Evolutionary conservation across 2,329 filamentous ascomycete genomes (phyloP), one percentile per base, ranked within the genome.

Genomic region (Knufia fluminis): DNA sequence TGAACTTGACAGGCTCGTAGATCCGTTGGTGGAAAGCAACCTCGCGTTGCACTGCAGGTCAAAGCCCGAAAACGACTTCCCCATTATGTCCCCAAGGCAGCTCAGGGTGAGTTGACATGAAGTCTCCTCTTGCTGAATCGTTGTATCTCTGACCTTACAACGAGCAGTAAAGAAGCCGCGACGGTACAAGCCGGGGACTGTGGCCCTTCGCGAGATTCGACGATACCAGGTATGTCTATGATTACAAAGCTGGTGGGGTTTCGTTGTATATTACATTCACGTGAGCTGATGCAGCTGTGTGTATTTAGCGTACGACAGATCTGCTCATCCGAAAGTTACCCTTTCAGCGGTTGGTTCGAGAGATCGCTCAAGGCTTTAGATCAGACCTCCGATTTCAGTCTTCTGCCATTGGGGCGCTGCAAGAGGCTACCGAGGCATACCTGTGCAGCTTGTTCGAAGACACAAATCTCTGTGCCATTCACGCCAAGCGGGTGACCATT

Each of bases 401-500:
- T 20, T 24, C 22, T 14, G 17, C 22, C 39, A 42, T 42, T 24
- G 39, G 19, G 19, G 39, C 39, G 12, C 39, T 42, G 39, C 39
- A 32, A n/a, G 41, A 44, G 41, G 22, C 41, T 17, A 22, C 19
- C 10, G 41, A 44, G 19, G 41, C 26, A 28, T 44, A 44, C 26
- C 26, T 42, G 39, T 22, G 16, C 20, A 24, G 39, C 39, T 24
- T 42, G 39, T 42, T 42, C 64, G 90, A 96, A 66, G 88, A 94
- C 69, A 87, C 87, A 57, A 96, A 97, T 71, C 77, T 97, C 39
- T 95, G 91, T 71, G 92, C 91, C 55, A 90, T 42, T 20, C 39
- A 42, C 39, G 39, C 39, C 20, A 42, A 42, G 22, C 39, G 39
- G 39, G 20, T 24, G 14, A 24, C 39, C 39, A 42, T 42, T 24